Conservation (phyloP, 768 basidiomycete species). For the Tulasnella sp. region DNA sequence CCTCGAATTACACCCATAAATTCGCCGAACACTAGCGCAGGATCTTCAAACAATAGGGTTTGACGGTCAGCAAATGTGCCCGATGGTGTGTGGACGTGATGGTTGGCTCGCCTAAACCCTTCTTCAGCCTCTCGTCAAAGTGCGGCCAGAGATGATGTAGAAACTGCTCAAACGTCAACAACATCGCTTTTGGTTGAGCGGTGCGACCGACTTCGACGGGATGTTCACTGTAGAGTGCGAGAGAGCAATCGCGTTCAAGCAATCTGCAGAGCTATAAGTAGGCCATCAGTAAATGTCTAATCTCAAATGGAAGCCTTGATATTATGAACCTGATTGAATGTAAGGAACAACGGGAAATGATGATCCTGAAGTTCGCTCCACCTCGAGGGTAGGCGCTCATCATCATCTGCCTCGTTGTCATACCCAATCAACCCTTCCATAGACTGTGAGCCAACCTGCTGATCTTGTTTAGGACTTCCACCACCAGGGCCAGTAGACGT, state of each 20-base stretch:
- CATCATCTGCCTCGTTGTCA: conserved; percentile 13
- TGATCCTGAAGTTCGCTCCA: conserved; percentile 15
- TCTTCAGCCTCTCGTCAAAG: conserved; percentile 10
- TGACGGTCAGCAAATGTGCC: no score
- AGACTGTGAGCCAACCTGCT: not conserved
- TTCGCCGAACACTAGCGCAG: not conserved
- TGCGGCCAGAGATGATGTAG: conserved; percentile 1
- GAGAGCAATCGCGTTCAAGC: no score
- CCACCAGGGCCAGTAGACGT: not conserved
- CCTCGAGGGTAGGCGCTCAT: not conserved
- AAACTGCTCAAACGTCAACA: not conserved
- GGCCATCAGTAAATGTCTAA: no score
- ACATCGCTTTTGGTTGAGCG: not conserved
- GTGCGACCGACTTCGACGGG: no score
- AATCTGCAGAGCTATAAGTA: no score
- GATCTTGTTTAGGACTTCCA: not conserved
- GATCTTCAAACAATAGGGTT: conserved; percentile 2
- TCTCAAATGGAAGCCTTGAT: no score
- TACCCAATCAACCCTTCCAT: not conserved
- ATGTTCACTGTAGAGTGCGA: no score
- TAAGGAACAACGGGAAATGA: conserved; percentile 19
- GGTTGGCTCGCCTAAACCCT: conserved; percentile 5
- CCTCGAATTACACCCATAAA: conserved; percentile 43
- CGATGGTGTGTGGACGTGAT: no score
- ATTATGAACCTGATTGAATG: conserved; percentile 16